A percentile compares a stretch with the other conserved stretches of the same genome.
Evolutionary conservation across 768 basidiomycete species (phyloP).

Genomic region (Pleurotus platypus): DNA sequence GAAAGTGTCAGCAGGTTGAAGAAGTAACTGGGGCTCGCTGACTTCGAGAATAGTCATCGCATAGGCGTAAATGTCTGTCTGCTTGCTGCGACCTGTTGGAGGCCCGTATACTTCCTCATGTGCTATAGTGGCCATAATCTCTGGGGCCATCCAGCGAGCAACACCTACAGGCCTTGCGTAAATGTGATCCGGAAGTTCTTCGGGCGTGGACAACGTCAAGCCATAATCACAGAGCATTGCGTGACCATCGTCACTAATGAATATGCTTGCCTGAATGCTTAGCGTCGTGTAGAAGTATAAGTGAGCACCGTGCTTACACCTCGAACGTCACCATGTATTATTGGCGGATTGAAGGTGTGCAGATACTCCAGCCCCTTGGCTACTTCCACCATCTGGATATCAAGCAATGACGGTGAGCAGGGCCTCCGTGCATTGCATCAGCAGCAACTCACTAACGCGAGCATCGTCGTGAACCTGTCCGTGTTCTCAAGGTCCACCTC

Average conservation of each 20-base stretch:
- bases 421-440: too few relatives aligned
- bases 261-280: conserved; percentile 16
- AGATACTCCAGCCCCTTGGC: conserved; percentile 21
- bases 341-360: conserved; percentile 11
- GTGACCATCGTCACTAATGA: conserved; percentile 17
- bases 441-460: too few relatives aligned
- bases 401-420: too few relatives aligned
- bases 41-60: conserved; percentile 24
- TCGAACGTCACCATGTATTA: conserved; percentile 26
- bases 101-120: conserved; percentile 10
- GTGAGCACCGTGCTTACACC: conserved; percentile 10
- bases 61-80: conserved; percentile 23
- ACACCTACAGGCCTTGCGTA: conserved; percentile 20
- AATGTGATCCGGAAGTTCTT: background rate
- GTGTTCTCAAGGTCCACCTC: too few relatives aligned
- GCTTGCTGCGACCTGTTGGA: conserved; percentile 5
- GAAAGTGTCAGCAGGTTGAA: background rate
- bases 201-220: conserved; percentile 10
- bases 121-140: conserved; percentile 18
- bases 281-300: background rate
- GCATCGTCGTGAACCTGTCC: too few relatives aligned
- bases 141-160: conserved; percentile 28
- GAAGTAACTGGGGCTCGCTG: background rate
- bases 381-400: too few relatives aligned
- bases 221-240: conserved; percentile 25